Base-by-base conservation (phyloP, 2,329 filamentous ascomycete species). In the Fusarium acutatum region DNA sequence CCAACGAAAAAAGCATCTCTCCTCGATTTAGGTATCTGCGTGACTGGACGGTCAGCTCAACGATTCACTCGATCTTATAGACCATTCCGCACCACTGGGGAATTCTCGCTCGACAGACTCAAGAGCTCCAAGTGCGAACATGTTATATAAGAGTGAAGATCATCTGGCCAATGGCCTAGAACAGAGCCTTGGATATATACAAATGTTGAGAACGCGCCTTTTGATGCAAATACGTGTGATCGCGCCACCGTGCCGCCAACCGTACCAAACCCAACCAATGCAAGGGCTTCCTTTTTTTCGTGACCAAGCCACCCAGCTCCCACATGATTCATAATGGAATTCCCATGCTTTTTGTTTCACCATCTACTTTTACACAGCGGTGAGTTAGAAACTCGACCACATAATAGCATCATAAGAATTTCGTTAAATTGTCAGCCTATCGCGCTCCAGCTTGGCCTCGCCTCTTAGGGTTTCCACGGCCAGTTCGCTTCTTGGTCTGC, bases 391-490 rank as follows among this genome's bases (percentile, higher is more conserved):
- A 67, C 63, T 61, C 71, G 63, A 59, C 63, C 67, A 65, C 56
- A 65, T 61, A 52, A 49, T 30, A 60, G 56, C 63, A 74, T 64
- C 67, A 60, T 60, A 47, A 69, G 62, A 59, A 50, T 64, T 60
- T 74, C 59, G 54, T 65, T 44, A 74, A 35, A 30, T 37, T 37
- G 56, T 56, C 47, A 56, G 38, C 49, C 68, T 68, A 78, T 71
- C 64, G 75, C 37, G 73, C 70, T 50, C 64, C 63, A 20, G 75
- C 67, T 68, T 78, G 76, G 56, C 87, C 86, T 57, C 88, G 82
- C 69, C 86, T 83, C 82, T 90, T 91, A 17, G 88, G 88, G 72
- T 89, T 90, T 72, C 84, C 85, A 34, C 87, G 85, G 59, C 84
- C 82, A 43, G 86, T 80, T 54, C 86, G 85, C 81, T 90, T 90